A percentile compares a stretch with the other conserved stretches of the same genome.
These are phyloP conservation scores for Psidium friedrichsthalianum DNA, from an alignment of 345 rosid genomes.

Conservation along the genomic window DNA sequence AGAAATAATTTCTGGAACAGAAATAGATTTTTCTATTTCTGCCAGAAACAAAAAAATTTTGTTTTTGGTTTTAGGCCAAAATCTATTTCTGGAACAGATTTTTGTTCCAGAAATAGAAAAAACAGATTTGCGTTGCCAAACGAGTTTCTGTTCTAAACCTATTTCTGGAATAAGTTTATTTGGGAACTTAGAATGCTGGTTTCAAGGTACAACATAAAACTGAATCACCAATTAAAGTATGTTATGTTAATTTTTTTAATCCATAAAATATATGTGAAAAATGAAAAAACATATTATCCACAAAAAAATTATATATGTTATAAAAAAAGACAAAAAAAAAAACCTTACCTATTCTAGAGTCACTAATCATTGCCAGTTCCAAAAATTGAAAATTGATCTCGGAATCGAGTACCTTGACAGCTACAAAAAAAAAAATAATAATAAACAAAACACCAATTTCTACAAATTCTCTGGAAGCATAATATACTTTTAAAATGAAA, in stretches of 20 bases:
- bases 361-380: no score
- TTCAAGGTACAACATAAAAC: neutral
- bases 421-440: neutral
- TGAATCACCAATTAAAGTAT: neutral
- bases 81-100: no score
- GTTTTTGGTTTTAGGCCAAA: no score
- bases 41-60: no score
- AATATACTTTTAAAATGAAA: neutral
- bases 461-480: neutral
- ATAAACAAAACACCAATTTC: neutral
- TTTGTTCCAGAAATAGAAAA: no score
- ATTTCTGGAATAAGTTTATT: no score
- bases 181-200: neutral
- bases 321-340: no score
- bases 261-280: neutral
- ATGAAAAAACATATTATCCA: neutral
- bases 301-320: neutral
- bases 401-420: fast-evolving
- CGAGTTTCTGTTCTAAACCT: no score
- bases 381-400: fast-evolving
- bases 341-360: no score
- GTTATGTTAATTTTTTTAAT: neutral
- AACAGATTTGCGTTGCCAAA: no score
- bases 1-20: no score
- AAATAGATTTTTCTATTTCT: no score